Conservation (phyloP, 2,329 filamentous ascomycete genomes). For the Alternaria burnsii region DNA sequence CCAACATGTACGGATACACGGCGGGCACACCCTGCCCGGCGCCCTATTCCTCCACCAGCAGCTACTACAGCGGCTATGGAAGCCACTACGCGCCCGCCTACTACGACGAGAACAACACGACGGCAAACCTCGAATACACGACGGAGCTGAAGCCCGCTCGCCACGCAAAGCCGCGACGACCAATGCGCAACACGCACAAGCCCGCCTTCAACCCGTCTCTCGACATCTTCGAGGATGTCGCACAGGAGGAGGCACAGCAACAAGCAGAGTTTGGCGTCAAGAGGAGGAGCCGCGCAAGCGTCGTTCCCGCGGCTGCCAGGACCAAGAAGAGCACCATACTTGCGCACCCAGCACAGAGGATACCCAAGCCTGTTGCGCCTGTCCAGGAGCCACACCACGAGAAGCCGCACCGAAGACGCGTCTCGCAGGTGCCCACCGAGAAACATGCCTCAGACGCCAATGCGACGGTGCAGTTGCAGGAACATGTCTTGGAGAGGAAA, state of each 20-base stretch:
- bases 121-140: slow-evolving; percentile 51
- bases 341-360: slow-evolving; percentile 49
- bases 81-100: slow-evolving; percentile 46
- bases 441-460: slow-evolving; percentile 34
- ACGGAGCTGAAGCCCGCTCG: slow-evolving; percentile 44
- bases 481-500: slow-evolving; percentile 40
- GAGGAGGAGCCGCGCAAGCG: slow-evolving; percentile 38
- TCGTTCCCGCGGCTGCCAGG: slow-evolving; percentile 30
- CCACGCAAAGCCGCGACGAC: slow-evolving; percentile 47
- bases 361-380: slow-evolving; percentile 34
- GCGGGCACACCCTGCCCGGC: slow-evolving; percentile 50
- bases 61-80: slow-evolving; percentile 38
- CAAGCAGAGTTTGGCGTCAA: slow-evolving; percentile 34
- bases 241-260: slow-evolving; percentile 44
- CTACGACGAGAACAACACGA: slow-evolving; percentile 43
- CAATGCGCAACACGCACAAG: slow-evolving; percentile 40
- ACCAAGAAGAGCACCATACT: slow-evolving; percentile 44
- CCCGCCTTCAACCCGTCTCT: slow-evolving; percentile 43
- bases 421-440: slow-evolving; percentile 46
- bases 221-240: slow-evolving; percentile 52
- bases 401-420: slow-evolving; percentile 46
- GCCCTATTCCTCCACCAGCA: slow-evolving; percentile 37
- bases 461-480: slow-evolving; percentile 43
- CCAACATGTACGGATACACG: slow-evolving; percentile 46
- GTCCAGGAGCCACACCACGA: slow-evolving; percentile 32